phyloP scores from a whole-genome alignment of 2,329 filamentous ascomycete genomes.

The Ascochyta koolunga region DNA sequence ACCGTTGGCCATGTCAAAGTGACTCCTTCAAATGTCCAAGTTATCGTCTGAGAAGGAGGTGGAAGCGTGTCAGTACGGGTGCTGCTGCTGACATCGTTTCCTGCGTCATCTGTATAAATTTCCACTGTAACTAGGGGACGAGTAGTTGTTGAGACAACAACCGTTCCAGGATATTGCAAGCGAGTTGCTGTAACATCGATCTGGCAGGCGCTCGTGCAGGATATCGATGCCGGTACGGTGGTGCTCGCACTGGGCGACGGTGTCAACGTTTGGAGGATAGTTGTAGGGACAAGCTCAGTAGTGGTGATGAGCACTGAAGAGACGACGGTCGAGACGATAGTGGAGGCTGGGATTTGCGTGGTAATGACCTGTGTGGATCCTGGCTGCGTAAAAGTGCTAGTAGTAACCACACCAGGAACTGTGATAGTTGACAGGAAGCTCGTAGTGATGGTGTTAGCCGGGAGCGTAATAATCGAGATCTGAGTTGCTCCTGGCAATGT shows the following conservation, averaged over 20 bases:
- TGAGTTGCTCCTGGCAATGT: slow-evolving; percentile 23
- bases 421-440: slow-evolving; percentile 33
- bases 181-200: slow-evolving; percentile 41
- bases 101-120: slow-evolving; percentile 25
- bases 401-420: slow-evolving; percentile 15
- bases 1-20: slow-evolving; percentile 41
- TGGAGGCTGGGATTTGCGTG: slow-evolving; percentile 33
- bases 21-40: slow-evolving; percentile 35
- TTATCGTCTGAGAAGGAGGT: slow-evolving; percentile 24
- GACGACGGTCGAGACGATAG: slow-evolving; percentile 24
- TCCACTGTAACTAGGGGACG: slow-evolving; percentile 30
- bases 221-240: slow-evolving; percentile 19
- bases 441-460: slow-evolving; percentile 29
- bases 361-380: slow-evolving; percentile 32
- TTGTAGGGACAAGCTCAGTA: slow-evolving; percentile 29
- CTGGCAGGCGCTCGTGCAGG: slow-evolving; percentile 37
- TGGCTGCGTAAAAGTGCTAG: slow-evolving; percentile 15
- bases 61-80: slow-evolving; percentile 21
- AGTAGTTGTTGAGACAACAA: slow-evolving; percentile 23
- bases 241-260: slow-evolving; percentile 14
- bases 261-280: slow-evolving; percentile 28
- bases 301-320: slow-evolving; percentile 24
- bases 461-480: slow-evolving; percentile 27
- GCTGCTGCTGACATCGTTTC: slow-evolving; percentile 20
- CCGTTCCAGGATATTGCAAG: slow-evolving; percentile 36